phyloP scores from a whole-genome alignment of 1,139 yeast genomes.

The Blastobotrys petasosporus region DNA sequence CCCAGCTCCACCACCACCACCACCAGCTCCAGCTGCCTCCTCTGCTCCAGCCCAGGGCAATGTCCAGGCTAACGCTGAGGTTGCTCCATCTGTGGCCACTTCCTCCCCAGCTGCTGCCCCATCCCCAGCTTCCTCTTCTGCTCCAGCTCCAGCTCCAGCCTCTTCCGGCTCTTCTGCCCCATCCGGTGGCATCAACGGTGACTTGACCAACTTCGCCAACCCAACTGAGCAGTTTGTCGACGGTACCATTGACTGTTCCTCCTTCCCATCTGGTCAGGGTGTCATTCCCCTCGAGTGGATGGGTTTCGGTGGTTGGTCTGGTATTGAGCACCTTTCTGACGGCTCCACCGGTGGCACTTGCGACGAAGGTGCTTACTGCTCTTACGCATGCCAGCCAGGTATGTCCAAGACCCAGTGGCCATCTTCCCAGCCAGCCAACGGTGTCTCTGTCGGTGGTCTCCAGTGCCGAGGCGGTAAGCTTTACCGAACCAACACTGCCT shows the following conservation, averaged over 20 bases:
- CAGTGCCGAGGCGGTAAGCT: slow-evolving; percentile 70
- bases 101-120: slow-evolving; percentile 26
- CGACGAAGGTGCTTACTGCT: slow-evolving; percentile 86
- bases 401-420: slow-evolving; percentile 99
- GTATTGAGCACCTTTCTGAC: slow-evolving; percentile 49
- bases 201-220: slow-evolving; percentile 46
- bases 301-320: slow-evolving; percentile 88
- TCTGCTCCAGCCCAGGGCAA: slow-evolving; percentile 23
- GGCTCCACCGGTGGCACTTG: slow-evolving; percentile 63
- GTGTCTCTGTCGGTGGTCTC: slow-evolving; percentile 90
- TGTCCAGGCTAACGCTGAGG: slow-evolving; percentile 28
- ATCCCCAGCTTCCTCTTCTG: slow-evolving; percentile 28
- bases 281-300: slow-evolving; percentile 79
- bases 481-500: slow-evolving; percentile 63
- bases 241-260: slow-evolving; percentile 68
- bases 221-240: slow-evolving; percentile 65
- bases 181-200: slow-evolving; percentile 47
- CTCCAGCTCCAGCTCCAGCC: slow-evolving; percentile 27
- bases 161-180: slow-evolving; percentile 28
- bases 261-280: slow-evolving; percentile 89
- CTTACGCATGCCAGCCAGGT: slow-evolving; percentile 95
- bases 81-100: slow-evolving; percentile 15
- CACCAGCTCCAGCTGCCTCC: slow-evolving; percentile 14
- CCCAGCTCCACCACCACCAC: slow-evolving; percentile 13
- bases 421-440: slow-evolving; percentile 69